Percentiles rank a stretch among this genome's conserved stretches.
phyloP scores from a whole-genome alignment of 345 rosid genomes.

The Physaria fendleri region DNA sequence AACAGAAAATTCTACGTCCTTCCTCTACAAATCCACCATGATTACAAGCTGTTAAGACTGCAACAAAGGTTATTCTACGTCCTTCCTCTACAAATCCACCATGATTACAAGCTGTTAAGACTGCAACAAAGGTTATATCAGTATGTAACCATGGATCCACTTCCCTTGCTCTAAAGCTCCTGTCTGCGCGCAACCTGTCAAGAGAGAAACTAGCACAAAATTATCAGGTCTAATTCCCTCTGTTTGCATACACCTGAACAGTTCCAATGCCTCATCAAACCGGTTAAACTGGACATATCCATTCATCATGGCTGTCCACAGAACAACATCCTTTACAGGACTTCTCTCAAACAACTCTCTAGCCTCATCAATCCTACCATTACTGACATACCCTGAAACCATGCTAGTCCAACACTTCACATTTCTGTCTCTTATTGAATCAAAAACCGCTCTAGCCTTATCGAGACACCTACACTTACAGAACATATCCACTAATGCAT shows the following conservation, averaged over 20 bases:
- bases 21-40: slow-evolving; percentile 74
- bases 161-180: slow-evolving; percentile 79
- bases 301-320: slow-evolving; percentile 89
- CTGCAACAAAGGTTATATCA: slow-evolving; percentile 60
- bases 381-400: slow-evolving; percentile 53
- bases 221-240: slow-evolving; percentile 50
- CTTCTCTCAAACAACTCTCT: slow-evolving; percentile 65
- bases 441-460: slow-evolving; percentile 42
- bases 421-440: slow-evolving; percentile 43
- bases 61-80: slow-evolving; percentile 32
- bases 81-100: slow-evolving; percentile 76
- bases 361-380: slow-evolving; percentile 48
- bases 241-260: slow-evolving; percentile 57
- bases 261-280: slow-evolving; percentile 48
- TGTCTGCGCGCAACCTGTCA: slow-evolving; percentile 66
- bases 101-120: slow-evolving; percentile 75
- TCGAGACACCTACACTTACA: slow-evolving; percentile 57
- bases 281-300: slow-evolving; percentile 66
- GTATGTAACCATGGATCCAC: slow-evolving; percentile 66
- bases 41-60: slow-evolving; percentile 72
- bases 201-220: slow-evolving; percentile 56
- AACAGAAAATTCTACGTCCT: slow-evolving; percentile 47
- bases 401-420: slow-evolving; percentile 74
- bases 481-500: slow-evolving; percentile 65
- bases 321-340: slow-evolving; percentile 56